Conservation (phyloP, 257 asterid species). For the Prunella vulgaris region DNA sequence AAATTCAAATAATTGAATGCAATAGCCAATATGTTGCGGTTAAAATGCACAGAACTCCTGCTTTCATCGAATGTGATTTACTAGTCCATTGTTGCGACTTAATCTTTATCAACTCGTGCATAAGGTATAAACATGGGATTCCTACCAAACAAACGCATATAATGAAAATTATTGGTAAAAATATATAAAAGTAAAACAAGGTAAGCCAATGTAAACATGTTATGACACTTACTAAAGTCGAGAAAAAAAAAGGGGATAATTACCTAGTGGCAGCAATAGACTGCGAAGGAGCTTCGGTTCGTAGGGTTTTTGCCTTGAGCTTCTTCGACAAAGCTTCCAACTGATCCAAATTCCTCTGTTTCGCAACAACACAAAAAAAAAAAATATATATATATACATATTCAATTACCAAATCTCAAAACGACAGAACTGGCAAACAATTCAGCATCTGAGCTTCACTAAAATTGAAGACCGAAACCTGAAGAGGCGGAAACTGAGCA, state of each 20-base stretch:
- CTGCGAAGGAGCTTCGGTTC: conserved; percentile 94
- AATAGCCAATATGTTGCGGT: background rate
- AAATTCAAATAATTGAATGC: background rate
- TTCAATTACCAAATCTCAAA: conserved; percentile 7
- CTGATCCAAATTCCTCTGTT: conserved; percentile 94
- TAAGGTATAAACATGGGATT: conserved; percentile 1
- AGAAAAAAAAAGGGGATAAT: background rate
- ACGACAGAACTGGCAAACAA: background rate
- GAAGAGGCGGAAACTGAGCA: conserved; percentile 94
- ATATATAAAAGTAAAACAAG: background rate
- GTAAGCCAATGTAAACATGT: background rate
- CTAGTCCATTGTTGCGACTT: background rate
- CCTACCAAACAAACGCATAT: background rate
- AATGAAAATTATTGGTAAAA: background rate
- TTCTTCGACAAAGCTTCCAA: conserved; percentile 92
- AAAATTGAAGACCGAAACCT: conserved; percentile 39
- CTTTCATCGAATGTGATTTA: no score
- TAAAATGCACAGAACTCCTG: background rate
- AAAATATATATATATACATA: no score
- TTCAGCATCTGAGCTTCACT: background rate
- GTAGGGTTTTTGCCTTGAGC: conserved; percentile 77
- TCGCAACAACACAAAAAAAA: background rate
- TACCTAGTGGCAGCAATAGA: conserved; percentile 96
- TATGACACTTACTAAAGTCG: background rate
- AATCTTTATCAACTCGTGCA: background rate